Conservation (phyloP, 169 alveolate species). For the Plasmodium sp. region DNA sequence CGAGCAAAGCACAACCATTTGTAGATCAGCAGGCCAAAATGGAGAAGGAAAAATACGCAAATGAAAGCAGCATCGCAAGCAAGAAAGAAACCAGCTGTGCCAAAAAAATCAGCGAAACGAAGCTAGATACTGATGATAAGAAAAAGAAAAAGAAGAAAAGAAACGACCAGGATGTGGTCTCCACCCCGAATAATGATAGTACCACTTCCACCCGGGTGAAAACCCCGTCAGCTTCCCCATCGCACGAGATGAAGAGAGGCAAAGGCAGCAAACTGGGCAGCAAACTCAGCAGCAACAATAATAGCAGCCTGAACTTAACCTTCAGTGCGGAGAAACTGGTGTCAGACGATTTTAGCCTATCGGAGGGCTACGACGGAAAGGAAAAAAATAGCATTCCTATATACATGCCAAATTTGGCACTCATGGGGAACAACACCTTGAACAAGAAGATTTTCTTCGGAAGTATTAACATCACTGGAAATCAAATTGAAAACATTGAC, state of each 20-base stretch:
- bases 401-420: conserved; percentile 64
- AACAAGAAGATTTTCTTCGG: conserved; percentile 70
- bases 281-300: background rate
- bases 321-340: background rate
- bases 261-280: conserved; percentile 5
- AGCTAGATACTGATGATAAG: background rate
- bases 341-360: background rate
- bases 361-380: conserved; percentile 15
- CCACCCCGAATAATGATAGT: background rate
- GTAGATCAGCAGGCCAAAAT: background rate
- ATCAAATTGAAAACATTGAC: conserved; percentile 49
- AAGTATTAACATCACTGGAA: conserved; percentile 60
- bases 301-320: conserved; percentile 7
- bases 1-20: background rate
- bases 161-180: conserved; percentile 6
- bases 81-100: background rate
- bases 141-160: conserved; percentile 40
- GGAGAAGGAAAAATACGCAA: conserved; percentile 9
- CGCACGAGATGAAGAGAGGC: conserved; percentile 18
- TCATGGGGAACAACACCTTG: conserved; percentile 5
- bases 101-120: conserved; percentile 5
- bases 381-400: conserved; percentile 23
- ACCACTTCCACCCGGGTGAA: background rate
- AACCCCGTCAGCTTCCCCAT: background rate
- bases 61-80: background rate